Base-by-base conservation (phyloP, 1,284 basidiomycete genomes). In the Lentinula novae-zelandiae region DNA sequence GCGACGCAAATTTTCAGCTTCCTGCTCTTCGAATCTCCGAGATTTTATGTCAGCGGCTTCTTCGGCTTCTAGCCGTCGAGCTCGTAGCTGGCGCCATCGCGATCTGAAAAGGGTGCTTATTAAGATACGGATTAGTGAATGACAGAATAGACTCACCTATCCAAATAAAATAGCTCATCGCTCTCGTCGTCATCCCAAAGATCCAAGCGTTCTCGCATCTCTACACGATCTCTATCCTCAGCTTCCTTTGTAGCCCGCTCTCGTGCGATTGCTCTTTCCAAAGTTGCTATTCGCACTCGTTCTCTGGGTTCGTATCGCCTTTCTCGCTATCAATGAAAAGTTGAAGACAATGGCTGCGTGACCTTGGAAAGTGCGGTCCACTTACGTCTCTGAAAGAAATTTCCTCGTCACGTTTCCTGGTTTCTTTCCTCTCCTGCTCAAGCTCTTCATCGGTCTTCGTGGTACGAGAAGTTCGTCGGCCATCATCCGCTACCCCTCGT, bases 151-250 rank as follows among this genome's bases (percentile, higher is more conserved):
- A 68, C 77, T 63, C 65, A 91, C 87, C 93, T 83, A 68, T 96
- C 94, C 44, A 88, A 81, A 68, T 94, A 95, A 75, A 93, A 96
- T 31, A 86, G 69, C 66, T 95, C 93, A 63, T 92, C 90, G 65
- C 89, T 90, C 70, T 94, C 91, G 64, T 96, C 94, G 68, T 96
- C 94, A 68, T 96, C 93, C 91, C 92, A 96, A 1, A 88, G 75
- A 62, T 90, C 88, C 27, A 95, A 76, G 3, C 89, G 81, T 31
- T 86, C 80, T 38, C 83, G 82, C 80, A 92, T 89, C 69, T 90
- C 86, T 13, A 84, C 69, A 13, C 83, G 78, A 67, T 90, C 91
- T 5, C 87, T 82, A 36, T 90, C 87, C 68, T 95, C 90, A 3
- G 85, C 83, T 59, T 93, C 91, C 48, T 80, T 82, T 52, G 89